A percentile compares a stretch with the other conserved stretches of the same genome.
Evolutionary conservation across 1,284 basidiomycete species (phyloP).

Genomic region (Sporisorium scitamineum): DNA sequence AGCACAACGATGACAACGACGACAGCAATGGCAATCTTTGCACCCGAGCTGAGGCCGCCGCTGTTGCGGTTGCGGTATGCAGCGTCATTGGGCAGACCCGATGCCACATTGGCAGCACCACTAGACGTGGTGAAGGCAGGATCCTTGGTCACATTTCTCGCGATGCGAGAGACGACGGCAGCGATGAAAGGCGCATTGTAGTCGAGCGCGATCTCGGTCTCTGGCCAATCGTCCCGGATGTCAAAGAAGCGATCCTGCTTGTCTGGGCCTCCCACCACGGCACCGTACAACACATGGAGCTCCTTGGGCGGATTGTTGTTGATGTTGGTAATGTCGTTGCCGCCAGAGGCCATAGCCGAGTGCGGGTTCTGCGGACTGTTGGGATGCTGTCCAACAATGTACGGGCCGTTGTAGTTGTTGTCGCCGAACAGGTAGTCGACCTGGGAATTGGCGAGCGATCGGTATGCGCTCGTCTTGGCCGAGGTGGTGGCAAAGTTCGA

Average conservation of each 20-base stretch:
- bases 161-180: constrained; percentile 79
- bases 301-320: constrained; percentile 79
- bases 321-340: constrained; percentile 76
- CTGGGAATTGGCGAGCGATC: constrained; percentile 81
- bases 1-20: constrained; percentile 77
- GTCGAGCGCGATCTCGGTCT: constrained; percentile 77
- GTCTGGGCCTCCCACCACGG: constrained; percentile 87
- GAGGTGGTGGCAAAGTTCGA: constrained; percentile 74
- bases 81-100: constrained; percentile 32
- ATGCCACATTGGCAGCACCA: constrained; percentile 35
- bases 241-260: constrained; percentile 82
- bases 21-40: constrained; percentile 75
- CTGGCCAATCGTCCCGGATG: constrained; percentile 82
- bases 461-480: constrained; percentile 76
- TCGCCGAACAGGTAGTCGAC: constrained; percentile 84
- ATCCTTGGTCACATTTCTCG: constrained; percentile 77
- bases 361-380: constrained; percentile 91
- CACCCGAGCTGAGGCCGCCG: constrained; percentile 72
- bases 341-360: constrained; percentile 86
- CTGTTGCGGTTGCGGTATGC: constrained; percentile 24
- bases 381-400: constrained; percentile 85
- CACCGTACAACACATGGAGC: constrained; percentile 84
- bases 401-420: constrained; percentile 85
- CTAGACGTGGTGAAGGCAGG: constrained; percentile 77
- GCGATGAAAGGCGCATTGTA: constrained; percentile 88